Base-by-base conservation (phyloP, 192 early-diverging fungal species). In the Mortierella alpina region DNA sequence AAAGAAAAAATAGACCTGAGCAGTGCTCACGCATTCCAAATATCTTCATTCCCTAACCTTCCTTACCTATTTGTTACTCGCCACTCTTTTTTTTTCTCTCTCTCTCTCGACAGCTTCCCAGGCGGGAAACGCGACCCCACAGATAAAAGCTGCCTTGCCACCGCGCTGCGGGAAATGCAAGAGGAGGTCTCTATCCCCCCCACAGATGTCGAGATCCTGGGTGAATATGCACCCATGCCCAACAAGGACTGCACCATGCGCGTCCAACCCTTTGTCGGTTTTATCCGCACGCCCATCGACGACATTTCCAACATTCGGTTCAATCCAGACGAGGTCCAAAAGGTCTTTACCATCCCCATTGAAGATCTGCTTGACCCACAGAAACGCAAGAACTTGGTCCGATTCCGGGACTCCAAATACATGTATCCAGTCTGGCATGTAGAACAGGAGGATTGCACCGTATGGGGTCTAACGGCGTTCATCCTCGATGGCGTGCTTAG, bases 381-480 rank as follows among this genome's bases (percentile, higher is more conserved):
- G 41, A 87, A 84, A 15, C 66, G 76, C 0, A 47, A 64, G 48
- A 58, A 64, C 10, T 23, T 81, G 45, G 82, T 85, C 45, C 56
- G 74, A 17, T 93, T 97, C 69, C 83, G 91, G 18, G 68, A 86
- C 17, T 82, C 82, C 0, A 70, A 82, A 2, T 65, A 90, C 31
- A 53, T 83, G 47, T 88, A 93, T 22, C 90, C 93, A 1, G 86
- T 86, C 5, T 78, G 11, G 91, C 84, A 64, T 59, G 48, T 86
- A 75, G 66, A 73, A 15, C 86, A 86, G 44, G 88, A 91, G 3
- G 72, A 18, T 2, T 80, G 77, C 45, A 66, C 63, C 0, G 70
- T 80, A n/a, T 95, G 92, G 93, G 93, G 93, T 5, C 69, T 97
- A 73, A 97, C 96, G 7, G 93, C 91, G 5, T 95, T 91, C 83